Conservation (phyloP, 148 eudicot genomes). For the Rhododendron kiyosumense region DNA sequence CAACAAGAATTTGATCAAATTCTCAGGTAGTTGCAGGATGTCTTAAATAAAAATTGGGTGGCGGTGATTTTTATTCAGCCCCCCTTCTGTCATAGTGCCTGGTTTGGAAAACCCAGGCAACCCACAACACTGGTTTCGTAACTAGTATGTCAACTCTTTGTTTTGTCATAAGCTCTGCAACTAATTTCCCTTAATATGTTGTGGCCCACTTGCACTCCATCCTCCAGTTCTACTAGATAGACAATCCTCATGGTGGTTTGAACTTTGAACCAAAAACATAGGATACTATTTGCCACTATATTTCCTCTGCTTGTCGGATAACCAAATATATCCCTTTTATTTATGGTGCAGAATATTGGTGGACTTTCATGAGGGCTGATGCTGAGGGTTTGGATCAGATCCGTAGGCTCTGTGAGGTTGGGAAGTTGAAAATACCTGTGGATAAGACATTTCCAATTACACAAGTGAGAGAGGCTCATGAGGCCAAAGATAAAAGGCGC, state of each 20-base stretch:
- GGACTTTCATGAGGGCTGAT: constrained; percentile 96
- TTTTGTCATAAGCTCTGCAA: not conserved
- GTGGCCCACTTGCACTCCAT: not conserved
- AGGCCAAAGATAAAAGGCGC: constrained; percentile 71
- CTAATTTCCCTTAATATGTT: not conserved
- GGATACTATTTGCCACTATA: not conserved
- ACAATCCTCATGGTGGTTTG: not conserved
- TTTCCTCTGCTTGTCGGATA: not conserved
- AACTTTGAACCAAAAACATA: not conserved
- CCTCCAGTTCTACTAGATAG: not conserved
- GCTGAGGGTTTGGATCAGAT: constrained; percentile 84
- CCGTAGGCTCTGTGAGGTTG: constrained; percentile 56
- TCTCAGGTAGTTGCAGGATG: not conserved
- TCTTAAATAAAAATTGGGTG: not conserved
- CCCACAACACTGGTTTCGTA: not conserved
- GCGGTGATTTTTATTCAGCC: not conserved
- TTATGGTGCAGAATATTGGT: constrained; percentile 58
- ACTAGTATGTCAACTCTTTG: not conserved
- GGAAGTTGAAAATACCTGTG: constrained; percentile 82
- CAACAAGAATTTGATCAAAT: not conserved
- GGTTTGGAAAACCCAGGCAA: not conserved
- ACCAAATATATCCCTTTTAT: not conserved
- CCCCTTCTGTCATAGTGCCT: not conserved
- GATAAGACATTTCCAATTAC: constrained; percentile 72
- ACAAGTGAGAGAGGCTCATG: constrained; percentile 85